These are phyloP conservation scores for Alternaria dauci DNA, from an alignment of 2,329 filamentous ascomycete genomes.

Conservation along the genomic window DNA sequence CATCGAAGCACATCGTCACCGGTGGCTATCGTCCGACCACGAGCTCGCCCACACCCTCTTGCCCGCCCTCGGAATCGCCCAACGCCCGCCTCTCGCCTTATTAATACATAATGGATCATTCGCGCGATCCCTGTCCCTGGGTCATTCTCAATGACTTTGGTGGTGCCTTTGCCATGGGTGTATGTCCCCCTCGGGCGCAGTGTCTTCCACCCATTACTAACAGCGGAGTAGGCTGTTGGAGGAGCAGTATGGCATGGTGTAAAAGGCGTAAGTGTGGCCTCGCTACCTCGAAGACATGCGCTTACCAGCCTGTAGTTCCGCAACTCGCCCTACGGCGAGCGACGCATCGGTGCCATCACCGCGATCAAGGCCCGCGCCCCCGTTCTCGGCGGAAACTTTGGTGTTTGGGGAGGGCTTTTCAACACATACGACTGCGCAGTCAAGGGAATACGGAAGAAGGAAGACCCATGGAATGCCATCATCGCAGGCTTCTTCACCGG, in stretches of 20 bases:
- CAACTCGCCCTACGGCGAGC: constrained; percentile 76
- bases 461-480: constrained; percentile 98
- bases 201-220: constrained; percentile 9
- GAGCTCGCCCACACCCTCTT: constrained; percentile 27
- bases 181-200: constrained; percentile 59
- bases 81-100: background rate
- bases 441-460: constrained; percentile 90
- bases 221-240: constrained; percentile 51
- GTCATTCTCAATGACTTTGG: constrained; percentile 97
- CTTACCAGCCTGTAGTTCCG: constrained; percentile 41
- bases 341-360: constrained; percentile 91
- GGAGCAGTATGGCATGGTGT: constrained; percentile 88
- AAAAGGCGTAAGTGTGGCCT: constrained; percentile 75
- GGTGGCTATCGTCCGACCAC: constrained; percentile 24
- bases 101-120: constrained; percentile 79
- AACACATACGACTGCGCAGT: constrained; percentile 96
- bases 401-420: constrained; percentile 96
- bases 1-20: constrained; percentile 42
- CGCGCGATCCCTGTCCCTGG: constrained; percentile 95
- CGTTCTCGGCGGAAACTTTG: constrained; percentile 96
- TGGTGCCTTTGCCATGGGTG: constrained; percentile 95
- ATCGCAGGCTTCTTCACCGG: constrained; percentile 93
- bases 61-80: background rate
- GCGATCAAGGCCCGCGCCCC: constrained; percentile 97
- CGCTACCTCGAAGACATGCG: background rate